Evolutionary conservation across 2,329 filamentous ascomycete genomes (phyloP).

Genomic region (Zymoseptoria pseudotritici): DNA sequence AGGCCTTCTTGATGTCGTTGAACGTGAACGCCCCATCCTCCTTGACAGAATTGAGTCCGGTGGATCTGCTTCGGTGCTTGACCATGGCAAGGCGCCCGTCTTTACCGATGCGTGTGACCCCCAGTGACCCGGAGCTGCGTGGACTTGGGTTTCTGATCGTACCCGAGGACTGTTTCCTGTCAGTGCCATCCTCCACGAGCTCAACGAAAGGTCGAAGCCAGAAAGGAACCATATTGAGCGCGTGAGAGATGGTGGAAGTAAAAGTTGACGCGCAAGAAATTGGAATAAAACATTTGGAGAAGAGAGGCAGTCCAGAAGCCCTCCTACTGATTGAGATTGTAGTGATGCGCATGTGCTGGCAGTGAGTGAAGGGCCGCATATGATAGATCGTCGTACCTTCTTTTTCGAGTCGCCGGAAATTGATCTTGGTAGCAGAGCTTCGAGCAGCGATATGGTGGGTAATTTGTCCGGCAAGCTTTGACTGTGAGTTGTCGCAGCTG

Average conservation of each 20-base stretch:
- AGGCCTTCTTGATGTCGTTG: conserved; percentile 8
- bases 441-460: conserved; percentile 25
- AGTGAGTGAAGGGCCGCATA: conserved; percentile 2
- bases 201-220: background rate
- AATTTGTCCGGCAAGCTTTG: conserved; percentile 23
- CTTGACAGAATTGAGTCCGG: conserved; percentile 1
- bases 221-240: background rate
- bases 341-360: background rate
- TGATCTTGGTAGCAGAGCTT: conserved; percentile 23
- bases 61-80: conserved; percentile 16
- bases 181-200: background rate
- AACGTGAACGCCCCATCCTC: conserved; percentile 3
- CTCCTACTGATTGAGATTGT: background rate
- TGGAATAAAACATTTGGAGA: background rate
- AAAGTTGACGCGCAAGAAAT: background rate
- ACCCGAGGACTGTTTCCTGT: background rate
- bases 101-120: conserved; percentile 5
- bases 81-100: conserved; percentile 21
- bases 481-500: conserved; percentile 19
- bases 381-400: conserved; percentile 14
- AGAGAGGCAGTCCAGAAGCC: background rate
- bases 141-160: background rate
- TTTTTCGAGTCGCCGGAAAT: conserved; percentile 4
- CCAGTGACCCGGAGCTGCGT: background rate
- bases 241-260: background rate